phyloP scores from a whole-genome alignment of 2,329 filamentous ascomycete species.

The Ploettnerulaceae sp. region DNA sequence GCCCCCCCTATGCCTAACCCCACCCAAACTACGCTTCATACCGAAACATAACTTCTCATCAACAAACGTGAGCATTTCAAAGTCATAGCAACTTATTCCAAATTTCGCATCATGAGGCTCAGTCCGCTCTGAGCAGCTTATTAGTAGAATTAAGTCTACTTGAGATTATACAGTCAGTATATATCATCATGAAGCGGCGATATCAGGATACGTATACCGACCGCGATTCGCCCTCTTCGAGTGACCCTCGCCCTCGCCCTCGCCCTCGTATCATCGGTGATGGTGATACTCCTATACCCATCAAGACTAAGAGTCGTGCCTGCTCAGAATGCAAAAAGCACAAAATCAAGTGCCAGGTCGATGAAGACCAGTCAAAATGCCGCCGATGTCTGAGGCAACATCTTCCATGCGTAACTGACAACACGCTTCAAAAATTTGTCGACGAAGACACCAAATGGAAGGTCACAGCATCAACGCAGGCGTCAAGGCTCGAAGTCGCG shows the following conservation, averaged over 20 bases:
- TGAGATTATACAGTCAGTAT: too few relatives aligned
- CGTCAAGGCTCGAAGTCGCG: neutral
- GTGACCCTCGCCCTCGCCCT: neutral
- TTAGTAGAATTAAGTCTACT: too few relatives aligned
- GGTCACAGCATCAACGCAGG: neutral
- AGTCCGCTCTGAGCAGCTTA: too few relatives aligned
- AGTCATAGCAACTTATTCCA: too few relatives aligned
- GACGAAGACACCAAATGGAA: conserved; percentile 1
- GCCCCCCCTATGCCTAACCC: too few relatives aligned
- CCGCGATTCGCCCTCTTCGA: neutral
- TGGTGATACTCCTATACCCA: neutral
- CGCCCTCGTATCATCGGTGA: too few relatives aligned
- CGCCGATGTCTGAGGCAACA: neutral
- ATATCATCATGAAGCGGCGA: neutral
- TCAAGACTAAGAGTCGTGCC: neutral
- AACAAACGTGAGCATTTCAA: too few relatives aligned
- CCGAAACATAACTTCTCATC: too few relatives aligned
- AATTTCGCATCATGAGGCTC: too few relatives aligned
- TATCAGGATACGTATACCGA: neutral
- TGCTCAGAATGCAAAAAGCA: conserved; percentile 1
- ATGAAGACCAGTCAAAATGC: neutral
- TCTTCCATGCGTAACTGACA: neutral
- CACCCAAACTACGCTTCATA: too few relatives aligned
- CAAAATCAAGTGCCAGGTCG: neutral
- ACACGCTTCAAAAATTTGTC: conserved; percentile 1